phyloP scores from a whole-genome alignment of 768 basidiomycete genomes.

The Mycena indigotica region DNA sequence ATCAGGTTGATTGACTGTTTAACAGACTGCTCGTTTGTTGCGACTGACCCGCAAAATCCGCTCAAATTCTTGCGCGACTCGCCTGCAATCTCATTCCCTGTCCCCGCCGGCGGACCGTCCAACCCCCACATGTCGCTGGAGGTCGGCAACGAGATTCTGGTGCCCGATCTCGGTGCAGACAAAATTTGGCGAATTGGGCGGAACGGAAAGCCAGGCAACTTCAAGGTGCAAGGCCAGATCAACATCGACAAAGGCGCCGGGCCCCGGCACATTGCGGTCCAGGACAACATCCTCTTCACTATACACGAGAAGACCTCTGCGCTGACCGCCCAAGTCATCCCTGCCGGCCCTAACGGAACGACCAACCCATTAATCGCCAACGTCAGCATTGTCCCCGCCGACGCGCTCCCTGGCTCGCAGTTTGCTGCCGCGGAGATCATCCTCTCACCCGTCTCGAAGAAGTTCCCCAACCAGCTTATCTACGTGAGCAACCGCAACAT shows the following conservation, averaged over 20 bases:
- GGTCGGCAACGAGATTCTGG: slow-evolving; percentile 52
- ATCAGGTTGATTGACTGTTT: no score
- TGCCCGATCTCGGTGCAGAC: slow-evolving; percentile 65
- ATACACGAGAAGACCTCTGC: slow-evolving; percentile 56
- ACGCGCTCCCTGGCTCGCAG: slow-evolving; percentile 39
- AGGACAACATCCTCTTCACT: slow-evolving; percentile 50
- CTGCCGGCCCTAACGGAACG: slow-evolving; percentile 51
- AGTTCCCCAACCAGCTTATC: slow-evolving; percentile 49
- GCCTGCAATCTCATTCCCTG: slow-evolving; percentile 50
- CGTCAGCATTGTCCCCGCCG: slow-evolving; percentile 44
- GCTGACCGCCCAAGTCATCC: slow-evolving; percentile 53
- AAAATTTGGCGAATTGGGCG: slow-evolving; percentile 63
- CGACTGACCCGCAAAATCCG: slow-evolving; percentile 42
- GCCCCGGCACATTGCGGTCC: slow-evolving; percentile 58
- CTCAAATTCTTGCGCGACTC: slow-evolving; percentile 38
- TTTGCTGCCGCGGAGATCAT: slow-evolving; percentile 57
- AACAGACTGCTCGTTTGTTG: slow-evolving; percentile 36
- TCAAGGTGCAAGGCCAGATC: slow-evolving; percentile 57
- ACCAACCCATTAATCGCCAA: slow-evolving; percentile 46
- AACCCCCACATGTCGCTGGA: slow-evolving; percentile 67
- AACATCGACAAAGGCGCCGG: slow-evolving; percentile 55
- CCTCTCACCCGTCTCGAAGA: slow-evolving; percentile 42
- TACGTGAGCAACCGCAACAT: slow-evolving; percentile 62
- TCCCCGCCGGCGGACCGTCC: slow-evolving; percentile 41
- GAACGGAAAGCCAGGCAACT: slow-evolving; percentile 44